phyloP scores from a whole-genome alignment of 257 asterid species.

The Jasminum sambac region DNA sequence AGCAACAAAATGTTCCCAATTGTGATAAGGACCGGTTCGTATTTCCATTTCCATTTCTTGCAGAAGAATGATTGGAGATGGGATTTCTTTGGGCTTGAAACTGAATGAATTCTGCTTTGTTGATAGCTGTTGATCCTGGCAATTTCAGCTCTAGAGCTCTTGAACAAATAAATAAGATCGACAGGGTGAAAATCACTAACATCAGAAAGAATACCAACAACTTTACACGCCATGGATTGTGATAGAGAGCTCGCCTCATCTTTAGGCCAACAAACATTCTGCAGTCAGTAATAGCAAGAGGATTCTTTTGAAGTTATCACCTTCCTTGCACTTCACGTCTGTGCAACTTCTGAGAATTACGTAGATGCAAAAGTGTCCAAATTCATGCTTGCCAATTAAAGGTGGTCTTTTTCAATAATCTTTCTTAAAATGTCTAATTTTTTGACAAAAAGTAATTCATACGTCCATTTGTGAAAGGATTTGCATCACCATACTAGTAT shows the following conservation, averaged over 20 bases:
- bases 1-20: conserved; percentile 55
- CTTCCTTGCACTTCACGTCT: too few species aligned
- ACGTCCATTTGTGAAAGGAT: too few species aligned
- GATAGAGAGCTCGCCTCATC: conserved; percentile 1
- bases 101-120: background rate
- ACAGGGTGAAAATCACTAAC: conserved; percentile 24
- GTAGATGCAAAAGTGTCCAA: too few species aligned
- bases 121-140: conserved; percentile 4
- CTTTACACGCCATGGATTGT: conserved; percentile 23
- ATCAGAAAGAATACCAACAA: conserved; percentile 28
- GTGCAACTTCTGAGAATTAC: too few species aligned
- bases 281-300: too few species aligned
- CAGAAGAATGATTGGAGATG: conserved; percentile 9
- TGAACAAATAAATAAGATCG: conserved; percentile 21
- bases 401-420: too few species aligned
- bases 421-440: too few species aligned
- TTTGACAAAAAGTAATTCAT: too few species aligned
- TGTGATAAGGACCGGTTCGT: conserved; percentile 47
- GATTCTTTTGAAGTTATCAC: too few species aligned
- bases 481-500: too few species aligned
- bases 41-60: background rate
- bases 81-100: background rate
- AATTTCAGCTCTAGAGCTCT: conserved; percentile 15
- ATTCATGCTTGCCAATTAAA: too few species aligned
- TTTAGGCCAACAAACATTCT: conserved; percentile 11